Evolutionary conservation across 164 flowering plant genomes (phyloP).

Genomic region (Berberis thunbergii): DNA sequence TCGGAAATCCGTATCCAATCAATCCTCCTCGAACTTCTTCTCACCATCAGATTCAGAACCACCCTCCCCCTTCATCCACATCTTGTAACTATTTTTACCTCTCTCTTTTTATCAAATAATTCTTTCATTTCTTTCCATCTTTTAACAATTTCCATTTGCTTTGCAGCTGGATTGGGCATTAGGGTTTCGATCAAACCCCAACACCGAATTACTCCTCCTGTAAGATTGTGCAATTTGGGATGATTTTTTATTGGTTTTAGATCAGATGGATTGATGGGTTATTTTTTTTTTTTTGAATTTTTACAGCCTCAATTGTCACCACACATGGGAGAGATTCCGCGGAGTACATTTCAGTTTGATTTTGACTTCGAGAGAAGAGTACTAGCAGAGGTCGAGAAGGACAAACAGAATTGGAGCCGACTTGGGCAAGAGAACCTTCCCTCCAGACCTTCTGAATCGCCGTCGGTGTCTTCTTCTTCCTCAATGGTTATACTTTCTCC

Average conservation of each 20-base stretch:
- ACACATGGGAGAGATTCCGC: constrained; percentile 62
- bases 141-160: too few species aligned
- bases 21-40: neutral
- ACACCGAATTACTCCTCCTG: constrained; percentile 73
- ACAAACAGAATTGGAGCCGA: constrained; percentile 60
- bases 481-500: constrained; percentile 21
- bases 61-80: neutral
- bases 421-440: constrained; percentile 53
- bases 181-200: constrained; percentile 70
- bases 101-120: too few species aligned
- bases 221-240: constrained; percentile 20
- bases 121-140: too few species aligned
- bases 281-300: neutral
- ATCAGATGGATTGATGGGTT: neutral
- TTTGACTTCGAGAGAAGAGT: constrained; percentile 77
- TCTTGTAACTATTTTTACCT: constrained; percentile 5
- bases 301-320: constrained; percentile 68
- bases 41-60: neutral
- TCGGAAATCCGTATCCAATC: constrained; percentile 12
- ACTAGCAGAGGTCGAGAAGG: constrained; percentile 79
- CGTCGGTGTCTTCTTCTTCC: constrained; percentile 18
- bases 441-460: constrained; percentile 33
- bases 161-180: constrained; percentile 70
- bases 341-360: constrained; percentile 78
- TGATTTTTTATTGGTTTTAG: neutral